Evolutionary conservation across 345 rosid species (phyloP), one percentile per base, ranked within the genome.

Genomic region (Streptanthus diversifolius): DNA sequence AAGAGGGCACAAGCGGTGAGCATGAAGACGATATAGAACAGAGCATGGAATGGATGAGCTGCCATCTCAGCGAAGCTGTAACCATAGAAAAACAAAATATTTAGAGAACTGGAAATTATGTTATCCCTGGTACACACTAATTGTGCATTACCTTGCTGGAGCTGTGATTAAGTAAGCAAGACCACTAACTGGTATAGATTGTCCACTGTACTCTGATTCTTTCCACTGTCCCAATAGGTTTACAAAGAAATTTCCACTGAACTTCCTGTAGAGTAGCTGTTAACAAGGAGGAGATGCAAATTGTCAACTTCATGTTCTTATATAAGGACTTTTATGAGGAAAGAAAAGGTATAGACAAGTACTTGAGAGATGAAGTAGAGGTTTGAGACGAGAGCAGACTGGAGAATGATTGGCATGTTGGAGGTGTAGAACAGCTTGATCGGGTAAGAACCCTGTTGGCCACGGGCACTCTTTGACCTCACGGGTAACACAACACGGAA

Each of bases 341-440:
- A 58, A 40, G n/a, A n/a, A 37, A 19, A 41, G 1, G 6, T 12
- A 73, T 15, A 44, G 36, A 61, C 25, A 59, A 24, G 14, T 33
- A 85, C 91, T 87, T 88, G 95, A 58, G 91, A 86, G 80, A 89
- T 82, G 75, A 89, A 87, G 77, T 80, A 89, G 25, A 86, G 84
- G 77, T 85, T 86, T 32, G 93, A 70, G 48, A 88, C 91, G 68
- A 88, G 91, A 24, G 93, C 91, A 61, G 93, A 88, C 41, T 88
- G 93, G 43, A 86, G 81, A 80, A 88, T 88, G 77, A 86, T 88
- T 21, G 93, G 93, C 93, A 88, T 88, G 84, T 86, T 88, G 12
- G 91, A 88, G 67, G 93, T 88, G 82, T 88, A 88, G 71, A 86
- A 88, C 57, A 86, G 80, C 82, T 88, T 88, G 62, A 88, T 88